phyloP scores from a whole-genome alignment of 2,329 filamentous ascomycete species.

The Helminthosporium solani region DNA sequence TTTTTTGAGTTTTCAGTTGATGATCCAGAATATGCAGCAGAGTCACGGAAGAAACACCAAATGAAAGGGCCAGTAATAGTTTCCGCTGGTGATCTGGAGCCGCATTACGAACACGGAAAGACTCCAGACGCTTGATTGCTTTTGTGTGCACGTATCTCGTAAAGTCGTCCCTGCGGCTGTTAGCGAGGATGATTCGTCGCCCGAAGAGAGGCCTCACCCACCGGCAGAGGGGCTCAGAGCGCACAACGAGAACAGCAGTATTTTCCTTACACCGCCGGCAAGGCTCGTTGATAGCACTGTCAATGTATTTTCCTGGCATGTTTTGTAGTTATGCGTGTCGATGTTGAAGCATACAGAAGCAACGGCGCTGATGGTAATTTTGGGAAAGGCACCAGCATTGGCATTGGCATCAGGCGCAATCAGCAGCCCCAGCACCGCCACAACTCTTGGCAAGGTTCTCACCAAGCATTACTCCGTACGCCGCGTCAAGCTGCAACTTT shows the following conservation, averaged over 20 bases:
- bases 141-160: slow-evolving; percentile 75
- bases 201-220: slow-evolving; percentile 35
- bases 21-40: slow-evolving; percentile 74
- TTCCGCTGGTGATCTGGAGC: slow-evolving; percentile 49
- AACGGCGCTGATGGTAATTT: background rate
- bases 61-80: slow-evolving; percentile 78
- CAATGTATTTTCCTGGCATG: slow-evolving; percentile 38
- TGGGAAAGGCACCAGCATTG: background rate
- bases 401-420: too few species aligned
- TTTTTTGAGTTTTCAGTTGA: slow-evolving; percentile 65
- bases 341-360: slow-evolving; percentile 4
- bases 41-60: slow-evolving; percentile 76
- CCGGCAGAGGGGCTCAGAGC: slow-evolving; percentile 62
- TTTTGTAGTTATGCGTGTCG: slow-evolving; percentile 6
- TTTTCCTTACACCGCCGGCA: slow-evolving; percentile 60
- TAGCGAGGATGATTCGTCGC: slow-evolving; percentile 3
- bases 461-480: background rate
- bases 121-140: slow-evolving; percentile 73
- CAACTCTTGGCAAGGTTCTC: background rate
- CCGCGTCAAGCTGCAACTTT: slow-evolving; percentile 10
- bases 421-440: slow-evolving; percentile 3
- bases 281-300: slow-evolving; percentile 23
- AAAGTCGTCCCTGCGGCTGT: slow-evolving; percentile 66
- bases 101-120: slow-evolving; percentile 57
- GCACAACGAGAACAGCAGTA: slow-evolving; percentile 55